Evolutionary conservation across 2,329 filamentous ascomycete species (phyloP).

Genomic region (Fusarium marasasianum): DNA sequence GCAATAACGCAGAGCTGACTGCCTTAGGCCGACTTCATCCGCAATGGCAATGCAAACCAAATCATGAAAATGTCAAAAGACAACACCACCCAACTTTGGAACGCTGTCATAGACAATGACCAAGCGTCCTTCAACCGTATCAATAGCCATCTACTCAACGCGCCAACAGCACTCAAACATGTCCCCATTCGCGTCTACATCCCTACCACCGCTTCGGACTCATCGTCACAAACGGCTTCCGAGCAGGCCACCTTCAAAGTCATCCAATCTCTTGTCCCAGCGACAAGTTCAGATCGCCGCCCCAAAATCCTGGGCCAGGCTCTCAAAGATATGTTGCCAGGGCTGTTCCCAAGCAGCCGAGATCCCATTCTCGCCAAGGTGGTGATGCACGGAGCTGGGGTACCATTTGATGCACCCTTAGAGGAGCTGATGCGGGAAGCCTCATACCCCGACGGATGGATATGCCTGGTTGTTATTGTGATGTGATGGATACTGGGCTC

Average conservation of each 20-base stretch:
- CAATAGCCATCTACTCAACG: slow-evolving; percentile 79
- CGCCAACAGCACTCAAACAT: slow-evolving; percentile 78
- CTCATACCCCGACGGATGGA: slow-evolving; percentile 91
- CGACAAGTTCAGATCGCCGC: slow-evolving; percentile 44
- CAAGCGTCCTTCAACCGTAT: slow-evolving; percentile 77
- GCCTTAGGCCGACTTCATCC: slow-evolving; percentile 78
- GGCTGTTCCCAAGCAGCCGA: slow-evolving; percentile 85
- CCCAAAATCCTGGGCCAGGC: slow-evolving; percentile 75
- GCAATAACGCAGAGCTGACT: slow-evolving; percentile 2
- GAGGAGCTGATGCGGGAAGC: slow-evolving; percentile 85
- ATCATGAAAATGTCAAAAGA: slow-evolving; percentile 90
- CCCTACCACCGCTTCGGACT: slow-evolving; percentile 59
- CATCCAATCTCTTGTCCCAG: slow-evolving; percentile 79
- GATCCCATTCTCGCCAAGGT: slow-evolving; percentile 86
- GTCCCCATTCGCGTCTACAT: slow-evolving; percentile 92
- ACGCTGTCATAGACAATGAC: slow-evolving; percentile 81
- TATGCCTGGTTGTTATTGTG: slow-evolving; percentile 83
- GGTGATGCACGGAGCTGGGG: slow-evolving; percentile 83
- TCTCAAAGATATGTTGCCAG: slow-evolving; percentile 78
- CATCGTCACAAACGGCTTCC: slow-evolving; percentile 44
- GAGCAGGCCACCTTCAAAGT: slow-evolving; percentile 69
- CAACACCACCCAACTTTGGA: slow-evolving; percentile 85
- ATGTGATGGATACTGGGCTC: slow-evolving; percentile 51
- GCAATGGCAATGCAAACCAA: slow-evolving; percentile 87
- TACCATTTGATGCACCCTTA: slow-evolving; percentile 82